phyloP scores from a whole-genome alignment of 192 early-diverging fungal genomes.

The Phlyctochytrium planicorne region DNA sequence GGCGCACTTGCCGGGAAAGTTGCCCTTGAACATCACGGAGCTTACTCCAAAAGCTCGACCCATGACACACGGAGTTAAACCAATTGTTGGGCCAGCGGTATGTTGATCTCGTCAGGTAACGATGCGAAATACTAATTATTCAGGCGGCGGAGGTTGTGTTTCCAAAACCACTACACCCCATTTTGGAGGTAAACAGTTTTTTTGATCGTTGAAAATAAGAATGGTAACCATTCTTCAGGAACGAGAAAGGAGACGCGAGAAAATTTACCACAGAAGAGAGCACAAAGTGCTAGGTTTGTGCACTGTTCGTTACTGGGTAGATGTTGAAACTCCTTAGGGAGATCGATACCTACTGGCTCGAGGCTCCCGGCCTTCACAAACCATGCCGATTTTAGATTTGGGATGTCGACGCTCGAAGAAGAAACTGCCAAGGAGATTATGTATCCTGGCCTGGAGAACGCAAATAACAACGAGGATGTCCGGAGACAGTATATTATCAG shows the following conservation, averaged over 20 bases:
- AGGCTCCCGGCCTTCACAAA: constrained; percentile 30
- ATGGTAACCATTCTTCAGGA: too few species aligned
- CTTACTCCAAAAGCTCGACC: constrained; percentile 20
- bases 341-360: background rate
- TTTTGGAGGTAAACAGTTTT: constrained; percentile 6
- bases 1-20: constrained; percentile 20
- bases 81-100: constrained; percentile 17
- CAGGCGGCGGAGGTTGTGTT: constrained; percentile 35
- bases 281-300: constrained; percentile 34
- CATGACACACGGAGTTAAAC: constrained; percentile 27
- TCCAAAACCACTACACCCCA: constrained; percentile 17
- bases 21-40: constrained; percentile 23
- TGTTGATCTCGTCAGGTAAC: background rate
- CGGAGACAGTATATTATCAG: constrained; percentile 35
- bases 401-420: constrained; percentile 33
- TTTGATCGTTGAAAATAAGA: background rate
- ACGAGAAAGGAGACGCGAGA: constrained; percentile 27
- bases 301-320: background rate
- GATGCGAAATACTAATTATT: background rate
- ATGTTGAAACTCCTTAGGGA: background rate
- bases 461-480: constrained; percentile 17
- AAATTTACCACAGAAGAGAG: constrained; percentile 35
- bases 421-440: constrained; percentile 35
- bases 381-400: constrained; percentile 34
- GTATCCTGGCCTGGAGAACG: constrained; percentile 26